Base-by-base conservation (phyloP, 805 yeast genomes). In the Myxozyma mucilagina region DNA sequence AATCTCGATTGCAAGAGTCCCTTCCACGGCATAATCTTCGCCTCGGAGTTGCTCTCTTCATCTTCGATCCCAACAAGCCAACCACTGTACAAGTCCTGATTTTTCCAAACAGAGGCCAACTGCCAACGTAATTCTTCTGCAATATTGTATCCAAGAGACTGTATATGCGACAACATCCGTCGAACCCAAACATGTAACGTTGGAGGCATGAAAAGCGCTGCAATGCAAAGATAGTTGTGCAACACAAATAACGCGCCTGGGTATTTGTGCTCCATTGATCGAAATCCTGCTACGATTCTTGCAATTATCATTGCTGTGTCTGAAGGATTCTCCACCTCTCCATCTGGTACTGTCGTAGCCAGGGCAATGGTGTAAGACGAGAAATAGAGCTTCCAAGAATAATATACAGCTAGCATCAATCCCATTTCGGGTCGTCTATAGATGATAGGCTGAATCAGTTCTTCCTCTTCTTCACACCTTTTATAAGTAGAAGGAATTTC, bases 1-100 rank as follows among this genome's bases (percentile, higher is more conserved):
- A 54, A 43, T 54, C 49, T 55, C n/a, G 59, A 56, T 44, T 58
- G 62, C 43, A 49, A 45, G 34, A 61, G 47, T 14, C 62, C 48
- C 41, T 61, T 42, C 62, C 61, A 61, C 8, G 65, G 65, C 24
- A 61, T 61, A 47, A 53, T 50, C 10, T 55, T 63, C 2, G 63
- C 65, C 2, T 18, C 45, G 0, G 62, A 54, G 24, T 35, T 20
- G 42, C 52, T 64, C 14, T 38, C 45, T 18, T 31, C 16, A 2
- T 57, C 51, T n/a, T 62, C 64, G 2, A 59, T 36, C 7, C 66
- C 66, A 16, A 55, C 64, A 7, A 62, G 56, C 66, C 66, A 62
- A 9, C 63, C 66, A 5, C 60, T 47, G 42, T 56, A 59, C 10
- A 62, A 43, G 24, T 62, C 64, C 13, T 59, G 38, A 32, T 48